A percentile compares a stretch with the other conserved stretches of the same genome.
Evolutionary conservation across 1,139 yeast species (phyloP).

Genomic region (Kluyveromyces sp.): DNA sequence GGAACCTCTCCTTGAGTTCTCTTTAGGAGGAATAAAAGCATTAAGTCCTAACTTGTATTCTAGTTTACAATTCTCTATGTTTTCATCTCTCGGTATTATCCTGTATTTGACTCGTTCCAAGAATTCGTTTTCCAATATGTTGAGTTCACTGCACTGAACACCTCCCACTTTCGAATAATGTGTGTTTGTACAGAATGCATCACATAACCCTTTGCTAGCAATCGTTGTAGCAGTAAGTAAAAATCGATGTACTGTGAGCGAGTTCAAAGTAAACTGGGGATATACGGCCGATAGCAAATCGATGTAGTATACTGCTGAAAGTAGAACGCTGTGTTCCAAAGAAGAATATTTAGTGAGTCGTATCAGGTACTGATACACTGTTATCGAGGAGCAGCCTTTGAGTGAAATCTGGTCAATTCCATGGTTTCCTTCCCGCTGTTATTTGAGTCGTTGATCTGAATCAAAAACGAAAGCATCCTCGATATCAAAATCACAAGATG

Average conservation of each 20-base stretch:
- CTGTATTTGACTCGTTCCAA: constrained; percentile 73
- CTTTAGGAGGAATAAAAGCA: neutral
- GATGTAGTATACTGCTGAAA: constrained; percentile 79
- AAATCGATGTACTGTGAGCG: constrained; percentile 89
- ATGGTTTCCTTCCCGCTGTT: constrained; percentile 15
- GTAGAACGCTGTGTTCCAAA: constrained; percentile 70
- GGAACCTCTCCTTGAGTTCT: neutral
- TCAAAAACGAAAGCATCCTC: constrained; percentile 70
- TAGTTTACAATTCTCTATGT: constrained; percentile 27
- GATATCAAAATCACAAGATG: constrained; percentile 67
- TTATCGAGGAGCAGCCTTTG: constrained; percentile 88
- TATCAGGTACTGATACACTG: constrained; percentile 66
- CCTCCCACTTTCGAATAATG: constrained; percentile 98
- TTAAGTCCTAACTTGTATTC: constrained; percentile 15
- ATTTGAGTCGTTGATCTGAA: constrained; percentile 52
- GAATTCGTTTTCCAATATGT: constrained; percentile 82
- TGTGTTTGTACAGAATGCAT: constrained; percentile 84
- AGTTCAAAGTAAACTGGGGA: constrained; percentile 74
- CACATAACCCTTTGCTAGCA: constrained; percentile 89
- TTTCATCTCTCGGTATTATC: constrained; percentile 49
- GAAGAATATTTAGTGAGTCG: constrained; percentile 80
- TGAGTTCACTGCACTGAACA: constrained; percentile 74
- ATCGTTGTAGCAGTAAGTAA: constrained; percentile 84
- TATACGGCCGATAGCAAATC: constrained; percentile 76
- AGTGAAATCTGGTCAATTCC: constrained; percentile 79